Evolutionary conservation across 75 land plant genomes (phyloP), one percentile per base, ranked within the genome.

Genomic region (Picea sitchensis): DNA sequence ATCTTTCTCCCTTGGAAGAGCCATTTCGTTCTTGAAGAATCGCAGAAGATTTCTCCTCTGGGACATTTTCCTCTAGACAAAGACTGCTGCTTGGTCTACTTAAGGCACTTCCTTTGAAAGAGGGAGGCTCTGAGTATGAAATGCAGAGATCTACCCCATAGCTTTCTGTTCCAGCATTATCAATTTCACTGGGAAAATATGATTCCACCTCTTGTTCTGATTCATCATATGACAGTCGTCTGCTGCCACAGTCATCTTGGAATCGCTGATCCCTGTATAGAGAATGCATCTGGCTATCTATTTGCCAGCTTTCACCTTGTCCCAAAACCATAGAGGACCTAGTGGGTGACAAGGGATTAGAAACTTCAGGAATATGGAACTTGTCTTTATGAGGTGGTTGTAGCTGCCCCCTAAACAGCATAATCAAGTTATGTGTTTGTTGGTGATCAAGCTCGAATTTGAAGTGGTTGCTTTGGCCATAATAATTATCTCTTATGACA

Each of bases 401-500:
- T 51, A 9, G 1, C 11, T 51, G 12, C 12, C 12, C 1, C 12
- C 2, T 2, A 23, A 90, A 81, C 32, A 82, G 61, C 15, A 72
- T n/a, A 3, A 76, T 83, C 77, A 90, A 54, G 57, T 68, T 57
- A 44, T 58, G 57, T 18, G 85, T 61, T 62, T 90, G 94, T n/a
- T 77, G 36, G 58, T 82, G 82, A 65, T 91, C 92, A 11, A 92
- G 87, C 82, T 92, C 92, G 81, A 90, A 90, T 82, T 86, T 82
- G 74, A 92, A 92, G 61, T 80, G 90, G 20, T 30, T 31, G 0
- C 38, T 73, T 51, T 8, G 56, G 12, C 26, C 47, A 65, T 81
- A 92, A 71, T 92, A 92, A 69, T 92, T 92, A 57, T 85, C 87
- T 15, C 38, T 71, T 71, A 92, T 90, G 26, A 88, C 76, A 14